Conservation (phyloP, 441 rosid species). For the Isatis lusitanica region DNA sequence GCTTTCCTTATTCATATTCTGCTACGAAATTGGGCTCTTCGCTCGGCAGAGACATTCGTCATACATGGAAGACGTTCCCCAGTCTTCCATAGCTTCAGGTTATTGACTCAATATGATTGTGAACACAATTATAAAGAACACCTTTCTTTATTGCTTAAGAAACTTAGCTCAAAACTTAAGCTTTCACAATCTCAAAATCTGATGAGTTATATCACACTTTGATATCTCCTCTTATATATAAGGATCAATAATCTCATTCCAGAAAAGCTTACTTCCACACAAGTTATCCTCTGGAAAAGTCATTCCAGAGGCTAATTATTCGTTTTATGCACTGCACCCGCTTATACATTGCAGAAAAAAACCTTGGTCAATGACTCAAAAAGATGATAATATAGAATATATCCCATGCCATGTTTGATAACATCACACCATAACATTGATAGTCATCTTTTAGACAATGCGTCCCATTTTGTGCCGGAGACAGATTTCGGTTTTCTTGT, state of each 20-base stretch:
- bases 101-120: too few relatives aligned
- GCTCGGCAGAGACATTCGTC: conserved; percentile 50
- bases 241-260: too few relatives aligned
- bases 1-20: conserved; percentile 44
- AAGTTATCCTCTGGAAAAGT: conserved; percentile 90
- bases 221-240: too few relatives aligned
- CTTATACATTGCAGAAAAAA: conserved; percentile 46
- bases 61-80: conserved; percentile 76
- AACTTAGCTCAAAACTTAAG: too few relatives aligned
- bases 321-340: conserved; percentile 94
- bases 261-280: too few relatives aligned
- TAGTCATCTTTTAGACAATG: background rate
- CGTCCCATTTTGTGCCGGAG: too few relatives aligned
- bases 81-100: conserved; percentile 80
- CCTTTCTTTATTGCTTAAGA: too few relatives aligned
- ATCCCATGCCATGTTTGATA: background rate
- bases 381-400: background rate
- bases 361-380: background rate
- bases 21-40: conserved; percentile 78
- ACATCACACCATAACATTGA: background rate
- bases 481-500: too few relatives aligned
- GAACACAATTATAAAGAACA: too few relatives aligned
- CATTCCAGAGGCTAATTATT: conserved; percentile 82
- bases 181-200: too few relatives aligned
- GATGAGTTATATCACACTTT: too few relatives aligned